Evolutionary conservation across 257 asterid species (phyloP).

Genomic region (Datura wrightii): DNA sequence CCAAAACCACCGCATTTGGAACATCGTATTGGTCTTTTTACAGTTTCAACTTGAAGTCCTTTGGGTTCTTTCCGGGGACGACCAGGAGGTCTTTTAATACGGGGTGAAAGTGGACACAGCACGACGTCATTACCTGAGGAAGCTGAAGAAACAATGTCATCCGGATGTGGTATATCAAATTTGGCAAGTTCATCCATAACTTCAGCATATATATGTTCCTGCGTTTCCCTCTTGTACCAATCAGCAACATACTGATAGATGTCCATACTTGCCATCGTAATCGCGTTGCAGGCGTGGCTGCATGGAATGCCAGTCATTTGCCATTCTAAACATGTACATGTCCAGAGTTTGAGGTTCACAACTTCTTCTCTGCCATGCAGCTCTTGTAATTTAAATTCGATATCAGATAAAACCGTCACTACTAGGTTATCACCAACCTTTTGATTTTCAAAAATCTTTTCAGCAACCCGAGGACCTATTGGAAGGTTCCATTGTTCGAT

Average conservation of each 20-base stretch:
- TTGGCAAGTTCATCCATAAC: conserved; percentile 25
- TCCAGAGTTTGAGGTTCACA: conserved; percentile 30
- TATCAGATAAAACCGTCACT: neutral
- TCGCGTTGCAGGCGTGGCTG: conserved; percentile 26
- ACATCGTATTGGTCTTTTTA: neutral
- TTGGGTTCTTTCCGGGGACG: conserved; percentile 27
- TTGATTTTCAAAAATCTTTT: conserved; percentile 17
- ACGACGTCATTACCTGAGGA: neutral
- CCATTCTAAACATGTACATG: conserved; percentile 34
- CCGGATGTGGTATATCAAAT: conserved; percentile 27
- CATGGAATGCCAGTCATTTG: conserved; percentile 35
- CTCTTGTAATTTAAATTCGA: conserved; percentile 18
- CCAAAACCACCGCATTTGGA: conserved; percentile 25
- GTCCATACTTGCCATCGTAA: neutral
- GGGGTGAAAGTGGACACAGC: conserved; percentile 13
- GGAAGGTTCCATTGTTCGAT: conserved; percentile 7
- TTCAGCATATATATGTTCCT: conserved; percentile 31
- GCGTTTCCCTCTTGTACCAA: conserved; percentile 32
- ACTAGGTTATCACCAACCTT: neutral
- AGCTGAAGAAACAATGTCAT: conserved; percentile 17
- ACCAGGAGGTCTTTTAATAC: conserved; percentile 25
- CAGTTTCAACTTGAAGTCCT: conserved; percentile 26
- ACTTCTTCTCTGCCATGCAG: conserved; percentile 22
- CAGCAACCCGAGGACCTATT: conserved; percentile 16
- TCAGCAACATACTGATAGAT: conserved; percentile 22